Evolutionary conservation across 2,329 filamentous ascomycete genomes (phyloP).

Genomic region (Endocalyx cinctus): DNA sequence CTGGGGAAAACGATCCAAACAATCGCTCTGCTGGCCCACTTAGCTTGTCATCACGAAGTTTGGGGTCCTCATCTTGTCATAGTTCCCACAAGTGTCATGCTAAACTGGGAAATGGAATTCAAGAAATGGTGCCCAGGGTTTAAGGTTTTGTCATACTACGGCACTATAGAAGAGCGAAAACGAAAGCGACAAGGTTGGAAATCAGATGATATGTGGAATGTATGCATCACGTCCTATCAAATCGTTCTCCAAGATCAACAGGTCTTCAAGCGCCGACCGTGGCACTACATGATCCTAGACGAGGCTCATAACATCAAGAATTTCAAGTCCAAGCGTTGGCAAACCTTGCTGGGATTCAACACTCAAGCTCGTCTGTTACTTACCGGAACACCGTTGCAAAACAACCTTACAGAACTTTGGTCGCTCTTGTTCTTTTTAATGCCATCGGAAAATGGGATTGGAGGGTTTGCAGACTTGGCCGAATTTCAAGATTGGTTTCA

Average conservation of each 20-base stretch:
- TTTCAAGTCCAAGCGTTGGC: slow-evolving; percentile 96
- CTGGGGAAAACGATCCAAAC: slow-evolving; percentile 98
- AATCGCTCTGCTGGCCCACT: slow-evolving; percentile 85
- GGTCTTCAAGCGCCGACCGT: slow-evolving; percentile 84
- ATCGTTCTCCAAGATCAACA: slow-evolving; percentile 91
- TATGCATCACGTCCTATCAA: slow-evolving; percentile 96
- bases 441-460: slow-evolving; percentile 81
- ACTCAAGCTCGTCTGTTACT: slow-evolving; percentile 82
- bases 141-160: slow-evolving; percentile 96
- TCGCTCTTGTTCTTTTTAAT: slow-evolving; percentile 94
- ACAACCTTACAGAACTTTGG: slow-evolving; percentile 96
- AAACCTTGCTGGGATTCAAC: slow-evolving; percentile 89
- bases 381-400: slow-evolving; percentile 93
- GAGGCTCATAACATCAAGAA: slow-evolving; percentile 99
- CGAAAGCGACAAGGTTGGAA: slow-evolving; percentile 90
- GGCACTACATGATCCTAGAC: slow-evolving; percentile 98
- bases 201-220: slow-evolving; percentile 91
- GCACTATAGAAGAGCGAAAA: slow-evolving; percentile 85
- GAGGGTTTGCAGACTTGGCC: slow-evolving; percentile 88
- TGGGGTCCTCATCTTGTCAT: slow-evolving; percentile 97
- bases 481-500: slow-evolving; percentile 97
- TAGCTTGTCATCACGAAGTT: slow-evolving; percentile 82
- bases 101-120: slow-evolving; percentile 99
- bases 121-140: slow-evolving; percentile 99
- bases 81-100: slow-evolving; percentile 95